phyloP scores from a whole-genome alignment of 2,329 filamentous ascomycete species.

The Chalaropsis ovoidea region DNA sequence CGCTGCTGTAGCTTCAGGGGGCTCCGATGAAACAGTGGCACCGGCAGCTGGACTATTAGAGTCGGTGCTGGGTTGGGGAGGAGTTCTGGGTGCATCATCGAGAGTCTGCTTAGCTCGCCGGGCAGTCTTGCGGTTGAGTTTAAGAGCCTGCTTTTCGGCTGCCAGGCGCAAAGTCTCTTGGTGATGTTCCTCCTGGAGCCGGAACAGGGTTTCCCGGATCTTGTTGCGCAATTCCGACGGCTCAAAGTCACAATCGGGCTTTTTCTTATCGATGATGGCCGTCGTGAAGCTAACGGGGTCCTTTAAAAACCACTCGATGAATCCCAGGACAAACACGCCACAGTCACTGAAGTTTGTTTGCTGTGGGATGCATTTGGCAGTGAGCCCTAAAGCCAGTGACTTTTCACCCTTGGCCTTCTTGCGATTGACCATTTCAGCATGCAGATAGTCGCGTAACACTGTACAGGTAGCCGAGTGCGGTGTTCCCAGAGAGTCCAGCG shows the following conservation, averaged over 20 bases:
- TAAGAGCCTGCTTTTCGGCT: conserved; percentile 33
- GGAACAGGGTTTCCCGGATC: conserved; percentile 57
- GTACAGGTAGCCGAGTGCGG: conserved; percentile 54
- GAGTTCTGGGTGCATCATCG: background rate
- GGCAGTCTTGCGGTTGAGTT: conserved; percentile 31
- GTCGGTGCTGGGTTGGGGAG: background rate
- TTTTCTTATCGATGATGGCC: conserved; percentile 53
- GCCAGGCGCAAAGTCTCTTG: conserved; percentile 31
- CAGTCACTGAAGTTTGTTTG: conserved; percentile 85
- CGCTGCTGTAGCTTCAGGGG: background rate
- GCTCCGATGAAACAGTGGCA: conserved; percentile 17
- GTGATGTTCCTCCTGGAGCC: conserved; percentile 39
- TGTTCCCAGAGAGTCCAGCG: conserved; percentile 72
- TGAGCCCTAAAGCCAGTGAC: conserved; percentile 43
- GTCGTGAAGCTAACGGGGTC: conserved; percentile 60
- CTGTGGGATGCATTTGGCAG: conserved; percentile 62
- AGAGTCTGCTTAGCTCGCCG: conserved; percentile 19
- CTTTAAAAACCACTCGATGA: conserved; percentile 69
- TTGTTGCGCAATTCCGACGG: conserved; percentile 50
- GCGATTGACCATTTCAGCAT: conserved; percentile 59
- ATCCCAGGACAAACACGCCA: conserved; percentile 75
- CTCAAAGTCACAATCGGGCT: conserved; percentile 44
- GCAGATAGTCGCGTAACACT: conserved; percentile 65
- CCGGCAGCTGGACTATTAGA: conserved; percentile 20
- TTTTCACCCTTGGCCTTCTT: conserved; percentile 37